Evolutionary conservation across 768 basidiomycete species (phyloP).

Genomic region (Leccinellum albellum): DNA sequence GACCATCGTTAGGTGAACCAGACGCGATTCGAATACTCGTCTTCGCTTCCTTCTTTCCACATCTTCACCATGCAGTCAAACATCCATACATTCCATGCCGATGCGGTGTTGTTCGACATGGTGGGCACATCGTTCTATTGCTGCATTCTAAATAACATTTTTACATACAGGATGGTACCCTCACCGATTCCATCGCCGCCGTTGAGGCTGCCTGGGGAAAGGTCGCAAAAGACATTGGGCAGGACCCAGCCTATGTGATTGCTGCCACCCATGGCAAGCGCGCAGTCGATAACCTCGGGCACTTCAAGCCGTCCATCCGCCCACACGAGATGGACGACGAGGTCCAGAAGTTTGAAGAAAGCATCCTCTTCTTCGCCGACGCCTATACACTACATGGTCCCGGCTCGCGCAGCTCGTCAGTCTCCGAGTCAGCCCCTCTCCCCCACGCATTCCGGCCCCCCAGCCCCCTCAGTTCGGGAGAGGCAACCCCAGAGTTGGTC

Average conservation of each 20-base stretch:
- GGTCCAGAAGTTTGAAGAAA: slow-evolving; percentile 59
- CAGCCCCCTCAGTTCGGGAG: slow-evolving; percentile 30
- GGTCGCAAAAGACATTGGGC: slow-evolving; percentile 65
- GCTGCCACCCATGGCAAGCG: slow-evolving; percentile 77
- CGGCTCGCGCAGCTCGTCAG: slow-evolving; percentile 29
- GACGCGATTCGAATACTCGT: slow-evolving; percentile 12
- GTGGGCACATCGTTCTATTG: slow-evolving; percentile 32
- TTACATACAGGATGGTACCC: slow-evolving; percentile 54
- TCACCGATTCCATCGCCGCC: slow-evolving; percentile 70
- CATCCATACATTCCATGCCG: slow-evolving; percentile 42
- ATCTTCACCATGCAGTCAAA: slow-evolving; percentile 21
- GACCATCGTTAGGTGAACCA: not conserved
- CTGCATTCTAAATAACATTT: slow-evolving; percentile 18
- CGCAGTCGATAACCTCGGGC: slow-evolving; percentile 67
- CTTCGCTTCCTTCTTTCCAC: not conserved
- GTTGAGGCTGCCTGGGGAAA: slow-evolving; percentile 76
- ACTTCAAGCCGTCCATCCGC: slow-evolving; percentile 56
- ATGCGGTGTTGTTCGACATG: slow-evolving; percentile 69
- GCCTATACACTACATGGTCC: slow-evolving; percentile 46
- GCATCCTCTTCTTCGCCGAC: slow-evolving; percentile 65
- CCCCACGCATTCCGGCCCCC: not conserved
- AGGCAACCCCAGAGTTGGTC: slow-evolving; percentile 39
- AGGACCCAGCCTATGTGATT: slow-evolving; percentile 64
- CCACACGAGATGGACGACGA: slow-evolving; percentile 54
- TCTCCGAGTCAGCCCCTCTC: not conserved